These are phyloP conservation scores for Fraxinus nigra DNA, from an alignment of 305 asterid species.

Conservation along the genomic window DNA sequence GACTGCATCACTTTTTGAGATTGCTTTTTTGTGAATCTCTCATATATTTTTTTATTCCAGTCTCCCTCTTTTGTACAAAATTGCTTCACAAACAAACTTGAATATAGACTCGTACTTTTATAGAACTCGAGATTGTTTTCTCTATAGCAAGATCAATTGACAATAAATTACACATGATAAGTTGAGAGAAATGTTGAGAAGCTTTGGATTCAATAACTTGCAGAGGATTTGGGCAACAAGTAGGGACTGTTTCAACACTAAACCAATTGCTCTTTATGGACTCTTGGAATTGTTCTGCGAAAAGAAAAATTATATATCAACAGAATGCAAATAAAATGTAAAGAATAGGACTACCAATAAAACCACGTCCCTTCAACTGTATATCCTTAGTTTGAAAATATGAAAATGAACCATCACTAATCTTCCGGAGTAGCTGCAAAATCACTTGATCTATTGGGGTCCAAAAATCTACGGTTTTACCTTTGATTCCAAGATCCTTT, in stretches of 20 bases:
- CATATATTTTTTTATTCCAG: background rate
- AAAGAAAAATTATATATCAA: background rate
- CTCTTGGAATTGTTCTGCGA: slow-evolving; percentile 50
- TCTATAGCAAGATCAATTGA: background rate
- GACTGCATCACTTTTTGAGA: background rate
- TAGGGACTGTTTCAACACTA: slow-evolving; percentile 9
- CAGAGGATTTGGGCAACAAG: slow-evolving; percentile 13
- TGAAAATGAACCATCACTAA: background rate
- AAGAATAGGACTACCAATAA: slow-evolving; percentile 4
- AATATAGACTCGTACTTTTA: background rate
- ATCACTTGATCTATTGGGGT: slow-evolving; percentile 7
- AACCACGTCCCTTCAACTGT: background rate
- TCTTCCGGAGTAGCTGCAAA: background rate
- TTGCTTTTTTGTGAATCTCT: background rate
- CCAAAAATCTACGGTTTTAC: slow-evolving; percentile 30
- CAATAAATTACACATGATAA: background rate
- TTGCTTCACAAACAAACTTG: background rate
- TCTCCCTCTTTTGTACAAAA: background rate
- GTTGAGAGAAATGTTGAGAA: background rate
- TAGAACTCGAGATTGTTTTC: background rate
- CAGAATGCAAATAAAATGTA: slow-evolving; percentile 12
- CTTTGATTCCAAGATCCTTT: slow-evolving; percentile 52
- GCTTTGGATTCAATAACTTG: slow-evolving; percentile 17
- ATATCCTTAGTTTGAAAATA: background rate
- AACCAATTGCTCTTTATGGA: slow-evolving; percentile 25